Evolutionary conservation across 1,284 basidiomycete genomes (phyloP).

Genomic region (Heliocybe sulcata): DNA sequence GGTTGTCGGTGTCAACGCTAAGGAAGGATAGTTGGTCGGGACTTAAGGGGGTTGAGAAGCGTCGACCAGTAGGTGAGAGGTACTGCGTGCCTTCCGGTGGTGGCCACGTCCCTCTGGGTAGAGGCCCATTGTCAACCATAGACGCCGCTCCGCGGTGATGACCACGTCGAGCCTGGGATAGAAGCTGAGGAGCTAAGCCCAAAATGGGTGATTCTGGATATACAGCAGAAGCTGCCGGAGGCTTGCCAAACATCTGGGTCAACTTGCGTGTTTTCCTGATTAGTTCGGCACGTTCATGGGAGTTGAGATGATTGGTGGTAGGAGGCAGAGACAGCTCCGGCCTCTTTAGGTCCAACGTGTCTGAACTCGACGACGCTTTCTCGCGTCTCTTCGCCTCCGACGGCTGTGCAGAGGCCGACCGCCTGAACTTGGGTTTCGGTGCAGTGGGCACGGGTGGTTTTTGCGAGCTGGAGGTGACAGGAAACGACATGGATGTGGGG

Average conservation of each 20-base stretch:
- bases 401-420: slow-evolving; percentile 8
- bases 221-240: slow-evolving; percentile 28
- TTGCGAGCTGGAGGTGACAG: background rate
- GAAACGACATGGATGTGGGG: background rate
- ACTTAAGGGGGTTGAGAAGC: slow-evolving; percentile 45
- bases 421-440: slow-evolving; percentile 16
- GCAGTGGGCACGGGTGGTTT: slow-evolving; percentile 15
- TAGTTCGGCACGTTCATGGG: slow-evolving; percentile 64
- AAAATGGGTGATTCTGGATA: slow-evolving; percentile 8
- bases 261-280: slow-evolving; percentile 72
- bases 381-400: slow-evolving; percentile 15
- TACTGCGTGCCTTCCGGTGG: slow-evolving; percentile 26
- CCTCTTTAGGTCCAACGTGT: background rate
- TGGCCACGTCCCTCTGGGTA: slow-evolving; percentile 20
- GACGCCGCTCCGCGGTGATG: slow-evolving; percentile 34
- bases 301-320: slow-evolving; percentile 60
- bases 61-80: slow-evolving; percentile 26
- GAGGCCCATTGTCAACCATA: slow-evolving; percentile 24
- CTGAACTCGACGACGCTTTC: slow-evolving; percentile 1
- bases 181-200: background rate
- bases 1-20: slow-evolving; percentile 5
- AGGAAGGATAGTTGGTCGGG: slow-evolving; percentile 27
- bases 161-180: slow-evolving; percentile 1
- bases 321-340: slow-evolving; percentile 28
- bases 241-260: slow-evolving; percentile 68